These are phyloP conservation scores for Pulveroboletus sp. DNA, from an alignment of 768 basidiomycete species.

Conservation along the genomic window DNA sequence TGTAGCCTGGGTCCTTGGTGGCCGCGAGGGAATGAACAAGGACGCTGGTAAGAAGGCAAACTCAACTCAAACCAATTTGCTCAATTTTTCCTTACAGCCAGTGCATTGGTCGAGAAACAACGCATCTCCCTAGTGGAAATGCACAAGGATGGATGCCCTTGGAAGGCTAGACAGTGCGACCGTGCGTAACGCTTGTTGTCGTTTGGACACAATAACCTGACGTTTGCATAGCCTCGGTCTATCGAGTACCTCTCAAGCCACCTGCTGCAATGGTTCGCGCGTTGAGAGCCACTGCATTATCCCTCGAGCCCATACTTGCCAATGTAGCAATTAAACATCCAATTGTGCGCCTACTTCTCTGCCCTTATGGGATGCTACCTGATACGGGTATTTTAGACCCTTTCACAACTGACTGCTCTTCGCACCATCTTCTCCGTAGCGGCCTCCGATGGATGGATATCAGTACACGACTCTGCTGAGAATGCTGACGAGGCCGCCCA, in stretches of 20 bases:
- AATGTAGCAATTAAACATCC: constrained; percentile 68
- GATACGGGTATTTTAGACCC: constrained; percentile 42
- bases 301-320: constrained; percentile 51
- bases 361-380: constrained; percentile 5
- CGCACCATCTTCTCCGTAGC: constrained; percentile 41
- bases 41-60: constrained; percentile 68
- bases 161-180: constrained; percentile 80
- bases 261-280: constrained; percentile 62
- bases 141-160: constrained; percentile 83
- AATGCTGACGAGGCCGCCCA: constrained; percentile 10
- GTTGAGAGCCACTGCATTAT: constrained; percentile 52
- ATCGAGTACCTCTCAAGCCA: constrained; percentile 69
- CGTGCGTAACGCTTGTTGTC: constrained; percentile 40
- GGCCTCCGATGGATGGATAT: constrained; percentile 26
- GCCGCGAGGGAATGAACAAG: constrained; percentile 65
- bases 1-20: constrained; percentile 71
- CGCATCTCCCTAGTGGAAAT: constrained; percentile 57
- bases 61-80: constrained; percentile 12
- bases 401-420: constrained; percentile 55
- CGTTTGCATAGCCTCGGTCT: constrained; percentile 52
- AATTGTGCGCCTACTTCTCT: constrained; percentile 45
- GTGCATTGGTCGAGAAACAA: constrained; percentile 73
- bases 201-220: not conserved
- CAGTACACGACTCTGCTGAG: constrained; percentile 21
- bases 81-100: constrained; percentile 43